Percentiles rank a stretch among this genome's conserved stretches.
Evolutionary conservation across 129 eudicot species (phyloP).

Genomic region (Centrapalus pauciflorus): DNA sequence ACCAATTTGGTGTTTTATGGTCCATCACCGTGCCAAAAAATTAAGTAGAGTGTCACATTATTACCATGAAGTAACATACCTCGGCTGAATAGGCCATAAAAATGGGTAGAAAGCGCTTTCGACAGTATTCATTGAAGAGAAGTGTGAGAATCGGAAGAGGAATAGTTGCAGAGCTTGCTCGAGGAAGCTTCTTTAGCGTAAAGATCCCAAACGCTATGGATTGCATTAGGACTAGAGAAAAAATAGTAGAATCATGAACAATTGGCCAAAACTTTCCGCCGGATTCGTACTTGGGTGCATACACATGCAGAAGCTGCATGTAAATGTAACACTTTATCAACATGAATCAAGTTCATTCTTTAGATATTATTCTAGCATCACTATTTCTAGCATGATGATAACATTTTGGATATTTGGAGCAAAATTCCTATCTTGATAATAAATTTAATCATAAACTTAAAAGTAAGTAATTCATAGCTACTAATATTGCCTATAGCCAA

Average conservation of each 20-base stretch:
- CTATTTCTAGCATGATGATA: not conserved
- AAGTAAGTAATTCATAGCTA: not conserved
- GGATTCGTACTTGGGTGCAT: slow-evolving; percentile 56
- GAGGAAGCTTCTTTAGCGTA: slow-evolving; percentile 46
- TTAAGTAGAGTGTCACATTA: not conserved
- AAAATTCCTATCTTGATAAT: no score
- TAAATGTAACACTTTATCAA: not conserved
- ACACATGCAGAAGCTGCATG: slow-evolving; percentile 62
- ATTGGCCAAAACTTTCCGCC: slow-evolving; percentile 70
- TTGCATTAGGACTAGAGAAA: slow-evolving; percentile 67
- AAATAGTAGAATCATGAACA: slow-evolving; percentile 63
- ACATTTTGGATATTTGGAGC: no score
- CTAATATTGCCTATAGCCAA: no score
- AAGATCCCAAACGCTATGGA: slow-evolving; percentile 65
- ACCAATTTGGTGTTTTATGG: no score
- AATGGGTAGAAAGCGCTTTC: slow-evolving; percentile 63
- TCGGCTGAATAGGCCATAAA: slow-evolving; percentile 49
- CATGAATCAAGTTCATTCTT: not conserved
- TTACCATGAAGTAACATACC: slow-evolving; percentile 37
- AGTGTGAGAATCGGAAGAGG: slow-evolving; percentile 62
- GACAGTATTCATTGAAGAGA: slow-evolving; percentile 64
- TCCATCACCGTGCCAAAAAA: no score
- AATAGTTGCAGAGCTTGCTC: slow-evolving; percentile 30
- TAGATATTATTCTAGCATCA: not conserved
- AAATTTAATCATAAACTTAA: not conserved